Evolutionary conservation across 2,329 filamentous ascomycete species (phyloP), one percentile per base, ranked within the genome.

Genomic region (Simplicillium sp.): DNA sequence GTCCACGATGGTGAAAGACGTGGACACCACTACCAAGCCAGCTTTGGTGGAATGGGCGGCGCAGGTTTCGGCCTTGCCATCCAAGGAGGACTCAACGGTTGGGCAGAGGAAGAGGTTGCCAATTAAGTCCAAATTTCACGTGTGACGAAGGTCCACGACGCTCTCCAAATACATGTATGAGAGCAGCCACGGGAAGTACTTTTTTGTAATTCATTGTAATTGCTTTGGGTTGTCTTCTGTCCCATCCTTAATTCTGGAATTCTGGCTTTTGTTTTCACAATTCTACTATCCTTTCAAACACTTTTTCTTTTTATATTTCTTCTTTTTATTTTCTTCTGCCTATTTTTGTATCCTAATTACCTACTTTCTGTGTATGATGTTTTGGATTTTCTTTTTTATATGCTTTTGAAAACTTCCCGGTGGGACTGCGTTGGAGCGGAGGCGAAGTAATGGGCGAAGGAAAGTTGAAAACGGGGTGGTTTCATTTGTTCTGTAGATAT

Each of bases 91-190:
- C 59, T 82, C 50, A 81, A 80, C 48, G 78, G 78, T 41, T 83
- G 79, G 79, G 76, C 77, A 29, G 78, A 82, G 59, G 78, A 82
- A 56, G 76, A 80, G 57, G 73, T 80, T 48, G 70, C 71, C 44
- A 79, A 79, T 61, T 80, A 61, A 63, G 44, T 41, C 28, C 35
- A 37, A 44, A 38, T 39, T 49, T 54, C 33, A 36, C 43, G 31
- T 33, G 31, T 25, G 20, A 25, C 20, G 20, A 25, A 25, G 20
- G 20, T 25, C 20, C 20, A 25, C 20, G 20, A 25, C 20, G 20
- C 20, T 25, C 20, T 25, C 9, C 20, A 25, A 6, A 25, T 25
- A 25, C 20, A n/a, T n/a, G 20, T 9, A 25, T 25, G 20, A 25
- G 20, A 25, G 20, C 20, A 25, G 20, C 20, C 20, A 25, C 20